Evolutionary conservation across 2,329 filamentous ascomycete species (phyloP).

Genomic region (Aspergillus sp.): DNA sequence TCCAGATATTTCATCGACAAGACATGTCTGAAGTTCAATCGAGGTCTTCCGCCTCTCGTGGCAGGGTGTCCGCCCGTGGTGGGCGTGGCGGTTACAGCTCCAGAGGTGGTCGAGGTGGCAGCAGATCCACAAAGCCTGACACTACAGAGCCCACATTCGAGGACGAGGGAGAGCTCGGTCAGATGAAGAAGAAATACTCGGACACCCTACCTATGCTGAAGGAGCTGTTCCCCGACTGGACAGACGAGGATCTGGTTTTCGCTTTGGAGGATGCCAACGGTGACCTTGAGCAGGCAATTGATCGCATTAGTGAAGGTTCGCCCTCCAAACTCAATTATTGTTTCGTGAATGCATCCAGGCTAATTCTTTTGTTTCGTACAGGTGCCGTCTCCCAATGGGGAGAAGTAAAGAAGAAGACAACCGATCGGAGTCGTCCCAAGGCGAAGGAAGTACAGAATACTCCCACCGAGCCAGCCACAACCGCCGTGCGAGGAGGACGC

Average conservation of each 20-base stretch:
- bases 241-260: constrained; percentile 90
- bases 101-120: constrained; percentile 71
- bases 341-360: constrained; percentile 4
- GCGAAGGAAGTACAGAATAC: constrained; percentile 47
- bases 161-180: constrained; percentile 87
- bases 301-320: constrained; percentile 56
- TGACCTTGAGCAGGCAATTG: constrained; percentile 54
- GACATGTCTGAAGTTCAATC: constrained; percentile 94
- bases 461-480: constrained; percentile 39
- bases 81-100: constrained; percentile 75
- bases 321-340: constrained; percentile 5
- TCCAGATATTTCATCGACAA: constrained; percentile 42
- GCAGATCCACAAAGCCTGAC: constrained; percentile 73
- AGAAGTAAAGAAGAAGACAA: constrained; percentile 57
- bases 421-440: constrained; percentile 52
- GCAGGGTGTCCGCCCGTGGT: constrained; percentile 87
- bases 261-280: constrained; percentile 76
- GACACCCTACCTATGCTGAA: constrained; percentile 79
- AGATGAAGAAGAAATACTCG: constrained; percentile 89
- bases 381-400: constrained; percentile 58
- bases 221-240: constrained; percentile 95
- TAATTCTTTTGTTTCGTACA: constrained; percentile 28
- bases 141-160: constrained; percentile 69
- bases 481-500: constrained; percentile 46
- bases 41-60: constrained; percentile 79